Conservation (phyloP, 2,329 filamentous ascomycete genomes). For the Mariannaea elegans region DNA sequence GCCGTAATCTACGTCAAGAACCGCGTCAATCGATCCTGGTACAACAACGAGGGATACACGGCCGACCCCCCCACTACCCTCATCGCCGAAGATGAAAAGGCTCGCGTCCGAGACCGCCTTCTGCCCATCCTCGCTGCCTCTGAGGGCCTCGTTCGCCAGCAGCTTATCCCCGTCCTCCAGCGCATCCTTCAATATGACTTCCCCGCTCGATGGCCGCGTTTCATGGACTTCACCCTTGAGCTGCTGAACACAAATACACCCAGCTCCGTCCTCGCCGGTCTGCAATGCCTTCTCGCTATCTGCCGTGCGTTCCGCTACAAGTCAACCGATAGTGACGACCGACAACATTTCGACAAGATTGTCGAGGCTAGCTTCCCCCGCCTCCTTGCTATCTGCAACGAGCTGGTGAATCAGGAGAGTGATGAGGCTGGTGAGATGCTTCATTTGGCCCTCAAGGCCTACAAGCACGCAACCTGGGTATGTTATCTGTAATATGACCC, state of each 20-base stretch:
- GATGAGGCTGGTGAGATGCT: constrained; percentile 97
- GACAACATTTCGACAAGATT: constrained; percentile 92
- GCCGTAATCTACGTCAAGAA: constrained; percentile 99
- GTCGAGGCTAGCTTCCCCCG: constrained; percentile 91
- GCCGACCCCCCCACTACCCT: constrained; percentile 64
- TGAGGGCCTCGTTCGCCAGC: constrained; percentile 83
- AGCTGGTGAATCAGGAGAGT: constrained; percentile 88
- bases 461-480: constrained; percentile 98
- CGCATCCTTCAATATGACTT: constrained; percentile 97
- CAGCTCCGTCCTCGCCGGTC: constrained; percentile 86
- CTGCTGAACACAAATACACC: constrained; percentile 88
- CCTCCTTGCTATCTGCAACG: constrained; percentile 85
- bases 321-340: constrained; percentile 75
- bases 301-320: constrained; percentile 97
- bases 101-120: constrained; percentile 84
- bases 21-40: constrained; percentile 92
- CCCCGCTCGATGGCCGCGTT: constrained; percentile 91
- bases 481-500: constrained; percentile 22
- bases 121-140: constrained; percentile 88
- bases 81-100: constrained; percentile 90
- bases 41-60: constrained; percentile 76
- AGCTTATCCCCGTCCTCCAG: constrained; percentile 93
- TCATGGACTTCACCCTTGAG: constrained; percentile 91
- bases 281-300: constrained; percentile 93
- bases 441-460: constrained; percentile 92